Conservation (phyloP, 371 early-diverging fungal genomes). For the Dichotomocladium elegans region DNA sequence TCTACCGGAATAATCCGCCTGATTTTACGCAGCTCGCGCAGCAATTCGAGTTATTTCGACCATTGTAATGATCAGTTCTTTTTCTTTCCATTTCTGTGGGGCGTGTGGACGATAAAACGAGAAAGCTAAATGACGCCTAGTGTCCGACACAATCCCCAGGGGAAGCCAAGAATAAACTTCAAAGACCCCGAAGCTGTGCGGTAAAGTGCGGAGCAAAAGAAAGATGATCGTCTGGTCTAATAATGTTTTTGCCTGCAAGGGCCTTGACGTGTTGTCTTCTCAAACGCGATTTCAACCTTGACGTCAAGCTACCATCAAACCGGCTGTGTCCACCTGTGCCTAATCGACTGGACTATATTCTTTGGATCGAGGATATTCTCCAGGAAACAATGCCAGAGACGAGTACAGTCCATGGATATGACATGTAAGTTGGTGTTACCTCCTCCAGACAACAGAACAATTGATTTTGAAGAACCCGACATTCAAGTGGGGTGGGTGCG, state of each 20-base stretch:
- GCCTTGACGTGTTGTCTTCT: conserved; percentile 54
- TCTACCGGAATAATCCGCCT: conserved; percentile 22
- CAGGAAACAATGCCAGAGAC: conserved; percentile 15
- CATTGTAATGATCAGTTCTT: conserved; percentile 11
- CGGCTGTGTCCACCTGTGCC: conserved; percentile 64
- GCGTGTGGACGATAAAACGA: background rate
- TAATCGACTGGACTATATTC: conserved; percentile 62
- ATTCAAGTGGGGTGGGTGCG: conserved; percentile 72
- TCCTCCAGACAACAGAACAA: no score
- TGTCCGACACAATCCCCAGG: conserved; percentile 9
- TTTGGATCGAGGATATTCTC: conserved; percentile 62
- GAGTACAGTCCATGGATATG: conserved; percentile 41
- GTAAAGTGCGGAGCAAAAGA: conserved; percentile 9
- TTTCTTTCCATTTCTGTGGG: background rate
- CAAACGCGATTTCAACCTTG: conserved; percentile 52
- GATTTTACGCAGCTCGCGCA: conserved; percentile 32
- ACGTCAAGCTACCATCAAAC: conserved; percentile 60
- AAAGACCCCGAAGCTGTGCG: conserved; percentile 35
- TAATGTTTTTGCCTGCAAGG: conserved; percentile 12
- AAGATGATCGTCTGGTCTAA: background rate
- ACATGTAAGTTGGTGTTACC: conserved; percentile 55
- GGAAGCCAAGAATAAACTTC: conserved; percentile 30
- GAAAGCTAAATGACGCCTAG: conserved; percentile 5
- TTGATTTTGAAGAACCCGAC: no score
- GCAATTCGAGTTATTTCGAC: conserved; percentile 15